These are phyloP conservation scores for Epichloe sp. DNA, from an alignment of 2,329 filamentous ascomycete species.

Conservation along the genomic window DNA sequence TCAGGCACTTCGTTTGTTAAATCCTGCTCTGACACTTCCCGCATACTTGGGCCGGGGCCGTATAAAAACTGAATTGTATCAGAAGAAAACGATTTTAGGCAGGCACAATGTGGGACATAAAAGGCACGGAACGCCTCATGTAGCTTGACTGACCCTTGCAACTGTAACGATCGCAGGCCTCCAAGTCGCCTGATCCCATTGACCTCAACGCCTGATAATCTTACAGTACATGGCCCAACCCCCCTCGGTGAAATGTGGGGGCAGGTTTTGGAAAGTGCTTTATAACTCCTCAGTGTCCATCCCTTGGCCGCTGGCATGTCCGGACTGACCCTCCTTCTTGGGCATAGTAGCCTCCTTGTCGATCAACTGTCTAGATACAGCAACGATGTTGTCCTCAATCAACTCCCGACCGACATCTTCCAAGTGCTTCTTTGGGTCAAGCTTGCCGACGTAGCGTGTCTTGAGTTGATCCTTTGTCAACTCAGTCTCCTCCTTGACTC, in stretches of 20 bases:
- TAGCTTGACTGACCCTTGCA: background rate
- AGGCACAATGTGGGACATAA: background rate
- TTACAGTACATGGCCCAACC: conserved; percentile 15
- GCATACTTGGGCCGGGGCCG: too few species aligned
- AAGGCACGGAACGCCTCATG: background rate
- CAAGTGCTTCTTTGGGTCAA: conserved; percentile 98
- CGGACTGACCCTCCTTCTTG: conserved; percentile 46
- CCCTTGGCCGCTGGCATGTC: conserved; percentile 38
- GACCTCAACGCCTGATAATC: conserved; percentile 19
- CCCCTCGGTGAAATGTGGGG: conserved; percentile 9
- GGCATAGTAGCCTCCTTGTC: conserved; percentile 96
- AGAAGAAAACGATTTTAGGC: background rate
- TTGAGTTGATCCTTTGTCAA: conserved; percentile 94
- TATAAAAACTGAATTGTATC: too few species aligned
- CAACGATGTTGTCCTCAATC: conserved; percentile 98
- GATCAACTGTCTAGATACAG: conserved; percentile 97
- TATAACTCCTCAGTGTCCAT: conserved; percentile 53
- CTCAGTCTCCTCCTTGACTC: conserved; percentile 97
- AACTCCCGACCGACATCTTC: conserved; percentile 92
- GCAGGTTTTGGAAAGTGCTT: background rate
- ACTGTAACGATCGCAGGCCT: background rate
- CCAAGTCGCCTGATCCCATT: conserved; percentile 14
- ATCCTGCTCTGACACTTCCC: too few species aligned
- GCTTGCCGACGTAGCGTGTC: conserved; percentile 96
- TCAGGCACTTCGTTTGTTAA: too few species aligned